Percentiles rank a stretch among this genome's conserved stretches.
Conservation (phyloP, 805 yeast species). For the Pichia scutulata region DNA sequence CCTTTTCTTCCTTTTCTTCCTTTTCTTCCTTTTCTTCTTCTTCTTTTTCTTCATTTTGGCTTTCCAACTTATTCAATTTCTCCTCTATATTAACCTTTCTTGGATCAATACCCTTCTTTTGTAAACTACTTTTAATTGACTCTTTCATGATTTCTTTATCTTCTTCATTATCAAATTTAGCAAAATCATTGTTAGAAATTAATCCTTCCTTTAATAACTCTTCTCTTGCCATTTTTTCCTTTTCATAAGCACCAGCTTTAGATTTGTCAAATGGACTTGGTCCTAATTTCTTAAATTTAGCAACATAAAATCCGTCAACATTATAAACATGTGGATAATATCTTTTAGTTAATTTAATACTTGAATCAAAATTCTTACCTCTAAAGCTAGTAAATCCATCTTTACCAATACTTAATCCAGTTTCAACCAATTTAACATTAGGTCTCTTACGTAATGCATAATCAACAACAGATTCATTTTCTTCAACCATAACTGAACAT, state of each 20-base stretch:
- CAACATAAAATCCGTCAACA: constrained; percentile 97
- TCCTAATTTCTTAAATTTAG: constrained; percentile 88
- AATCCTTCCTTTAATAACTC: constrained; percentile 74
- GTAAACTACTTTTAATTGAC: constrained; percentile 55
- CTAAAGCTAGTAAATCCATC: constrained; percentile 91
- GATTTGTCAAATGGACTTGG: constrained; percentile 78
- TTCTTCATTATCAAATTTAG: constrained; percentile 67
- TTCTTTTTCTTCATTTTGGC: neutral
- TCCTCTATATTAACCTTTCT: constrained; percentile 30
- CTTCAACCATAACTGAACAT: constrained; percentile 97
- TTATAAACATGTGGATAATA: constrained; percentile 98
- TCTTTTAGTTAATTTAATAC: constrained; percentile 76
- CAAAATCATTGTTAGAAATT: constrained; percentile 74
- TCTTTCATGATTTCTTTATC: constrained; percentile 68
- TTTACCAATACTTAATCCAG: constrained; percentile 89
- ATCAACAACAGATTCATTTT: constrained; percentile 97
- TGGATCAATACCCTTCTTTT: constrained; percentile 70
- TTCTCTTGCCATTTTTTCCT: constrained; percentile 71
- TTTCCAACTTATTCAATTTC: constrained; percentile 15
- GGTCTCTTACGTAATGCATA: constrained; percentile 95
- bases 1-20: too few species aligned
- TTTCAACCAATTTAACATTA: constrained; percentile 86
- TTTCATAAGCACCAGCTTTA: constrained; percentile 83
- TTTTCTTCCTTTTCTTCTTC: too few species aligned
- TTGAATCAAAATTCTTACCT: constrained; percentile 83